Conservation (phyloP, 495 filamentous ascomycete genomes). For the Patellaria atrata region DNA sequence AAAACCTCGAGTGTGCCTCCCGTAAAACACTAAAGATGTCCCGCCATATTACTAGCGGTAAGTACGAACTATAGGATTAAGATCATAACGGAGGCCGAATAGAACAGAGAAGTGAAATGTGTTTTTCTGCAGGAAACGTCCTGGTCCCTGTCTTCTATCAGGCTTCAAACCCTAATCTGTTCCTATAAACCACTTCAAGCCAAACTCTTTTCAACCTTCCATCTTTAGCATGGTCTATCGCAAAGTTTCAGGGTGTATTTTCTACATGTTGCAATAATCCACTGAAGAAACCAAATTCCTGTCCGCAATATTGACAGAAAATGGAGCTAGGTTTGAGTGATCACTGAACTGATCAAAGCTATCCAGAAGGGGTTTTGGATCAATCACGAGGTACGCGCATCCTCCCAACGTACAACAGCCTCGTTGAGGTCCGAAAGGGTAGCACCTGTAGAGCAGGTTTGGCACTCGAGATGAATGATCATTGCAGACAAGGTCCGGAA, state of each 20-base stretch:
- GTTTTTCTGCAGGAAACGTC: no score
- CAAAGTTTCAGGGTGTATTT: slow-evolving; percentile 1
- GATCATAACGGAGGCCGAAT: no score
- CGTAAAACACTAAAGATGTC: no score
- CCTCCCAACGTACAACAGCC: slow-evolving; percentile 3
- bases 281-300: not conserved
- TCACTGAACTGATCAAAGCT: not conserved
- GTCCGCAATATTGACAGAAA: slow-evolving; percentile 1
- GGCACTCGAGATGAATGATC: slow-evolving; percentile 9
- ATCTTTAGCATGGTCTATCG: no score
- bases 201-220: no score
- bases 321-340: not conserved
- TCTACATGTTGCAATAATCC: slow-evolving; percentile 5
- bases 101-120: no score
- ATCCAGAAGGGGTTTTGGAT: not conserved
- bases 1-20: no score
- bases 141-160: no score
- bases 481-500: slow-evolving; percentile 4
- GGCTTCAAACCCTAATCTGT: no score
- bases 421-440: slow-evolving; percentile 1
- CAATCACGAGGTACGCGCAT: not conserved
- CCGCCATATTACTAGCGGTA: no score
- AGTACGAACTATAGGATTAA: no score
- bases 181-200: no score
- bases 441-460: slow-evolving; percentile 1